Evolutionary conservation across 192 early-diverging fungal genomes (phyloP).

Genomic region (Geosiphon pyriformis): DNA sequence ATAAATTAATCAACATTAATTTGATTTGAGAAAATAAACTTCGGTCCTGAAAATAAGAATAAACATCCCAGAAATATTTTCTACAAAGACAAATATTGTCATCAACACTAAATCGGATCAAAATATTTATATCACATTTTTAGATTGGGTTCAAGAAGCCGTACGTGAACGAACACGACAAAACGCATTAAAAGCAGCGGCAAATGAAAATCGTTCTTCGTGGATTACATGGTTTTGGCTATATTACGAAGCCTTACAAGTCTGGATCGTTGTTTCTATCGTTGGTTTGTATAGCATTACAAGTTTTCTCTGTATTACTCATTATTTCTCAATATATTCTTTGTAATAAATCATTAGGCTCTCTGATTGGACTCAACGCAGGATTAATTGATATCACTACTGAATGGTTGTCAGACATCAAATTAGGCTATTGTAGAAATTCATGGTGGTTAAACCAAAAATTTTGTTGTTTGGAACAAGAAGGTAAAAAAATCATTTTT

Average conservation of each 20-base stretch:
- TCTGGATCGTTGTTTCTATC: conserved; percentile 79
- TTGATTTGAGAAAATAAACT: background rate
- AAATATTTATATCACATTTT: conserved; percentile 5
- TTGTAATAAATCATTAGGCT: conserved; percentile 30
- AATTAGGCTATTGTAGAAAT: conserved; percentile 73
- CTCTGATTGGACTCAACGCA: conserved; percentile 75
- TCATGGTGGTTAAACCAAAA: conserved; percentile 89
- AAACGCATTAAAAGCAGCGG: conserved; percentile 33
- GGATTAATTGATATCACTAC: conserved; percentile 85
- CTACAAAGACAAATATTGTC: background rate
- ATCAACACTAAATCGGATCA: background rate
- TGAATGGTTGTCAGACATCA: conserved; percentile 87
- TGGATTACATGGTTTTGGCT: conserved; percentile 48
- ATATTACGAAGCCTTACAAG: conserved; percentile 67
- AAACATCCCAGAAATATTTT: background rate
- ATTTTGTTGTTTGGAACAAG: conserved; percentile 86
- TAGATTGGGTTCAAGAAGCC: conserved; percentile 67
- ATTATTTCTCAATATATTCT: background rate
- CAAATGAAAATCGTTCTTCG: conserved; percentile 31
- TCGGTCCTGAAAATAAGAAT: background rate
- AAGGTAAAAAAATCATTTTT: conserved; percentile 35
- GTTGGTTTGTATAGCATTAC: conserved; percentile 51
- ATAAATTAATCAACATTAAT: background rate
- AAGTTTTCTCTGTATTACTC: background rate
- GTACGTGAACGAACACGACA: conserved; percentile 53